Conservation (phyloP, 2,329 filamentous ascomycete species). For the Colletotrichum godetiae region DNA sequence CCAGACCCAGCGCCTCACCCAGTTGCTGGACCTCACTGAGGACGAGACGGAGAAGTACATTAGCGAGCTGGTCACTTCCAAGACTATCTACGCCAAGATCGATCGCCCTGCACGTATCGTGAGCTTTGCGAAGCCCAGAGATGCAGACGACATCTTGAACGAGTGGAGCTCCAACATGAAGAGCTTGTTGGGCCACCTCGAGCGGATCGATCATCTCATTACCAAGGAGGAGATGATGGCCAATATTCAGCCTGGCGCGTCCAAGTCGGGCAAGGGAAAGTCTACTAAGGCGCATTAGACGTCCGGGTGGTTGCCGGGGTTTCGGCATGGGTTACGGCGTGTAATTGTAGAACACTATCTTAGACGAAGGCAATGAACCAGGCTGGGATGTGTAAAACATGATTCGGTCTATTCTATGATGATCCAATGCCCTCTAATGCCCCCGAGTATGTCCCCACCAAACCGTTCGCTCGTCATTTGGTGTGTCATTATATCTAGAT, state of each 20-base stretch:
- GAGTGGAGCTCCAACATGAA: constrained; percentile 99
- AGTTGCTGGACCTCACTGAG: constrained; percentile 90
- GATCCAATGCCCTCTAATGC: background rate
- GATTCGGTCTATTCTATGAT: constrained; percentile 25
- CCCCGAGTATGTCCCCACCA: constrained; percentile 28
- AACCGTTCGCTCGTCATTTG: background rate
- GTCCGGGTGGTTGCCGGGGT: background rate
- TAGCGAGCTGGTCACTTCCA: constrained; percentile 93
- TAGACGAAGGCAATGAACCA: constrained; percentile 34
- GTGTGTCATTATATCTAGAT: constrained; percentile 32
- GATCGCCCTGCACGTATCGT: constrained; percentile 93
- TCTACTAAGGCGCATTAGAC: constrained; percentile 49
- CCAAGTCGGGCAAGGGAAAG: constrained; percentile 50
- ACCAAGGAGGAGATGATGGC: constrained; percentile 99
- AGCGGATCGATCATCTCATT: constrained; percentile 96
- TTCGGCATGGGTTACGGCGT: constrained; percentile 11
- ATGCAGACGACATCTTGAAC: constrained; percentile 95
- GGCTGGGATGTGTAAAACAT: constrained; percentile 30
- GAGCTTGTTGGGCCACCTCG: constrained; percentile 84
- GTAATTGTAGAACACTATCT: constrained; percentile 36
- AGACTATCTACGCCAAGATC: constrained; percentile 98
- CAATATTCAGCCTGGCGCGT: constrained; percentile 78
- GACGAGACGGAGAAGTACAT: constrained; percentile 99
- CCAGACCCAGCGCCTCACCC: constrained; percentile 88
- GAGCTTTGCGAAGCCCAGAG: constrained; percentile 92